Evolutionary conservation across 768 basidiomycete genomes (phyloP), one percentile per base, ranked within the genome.

Genomic region (Coprinopsis sp.): DNA sequence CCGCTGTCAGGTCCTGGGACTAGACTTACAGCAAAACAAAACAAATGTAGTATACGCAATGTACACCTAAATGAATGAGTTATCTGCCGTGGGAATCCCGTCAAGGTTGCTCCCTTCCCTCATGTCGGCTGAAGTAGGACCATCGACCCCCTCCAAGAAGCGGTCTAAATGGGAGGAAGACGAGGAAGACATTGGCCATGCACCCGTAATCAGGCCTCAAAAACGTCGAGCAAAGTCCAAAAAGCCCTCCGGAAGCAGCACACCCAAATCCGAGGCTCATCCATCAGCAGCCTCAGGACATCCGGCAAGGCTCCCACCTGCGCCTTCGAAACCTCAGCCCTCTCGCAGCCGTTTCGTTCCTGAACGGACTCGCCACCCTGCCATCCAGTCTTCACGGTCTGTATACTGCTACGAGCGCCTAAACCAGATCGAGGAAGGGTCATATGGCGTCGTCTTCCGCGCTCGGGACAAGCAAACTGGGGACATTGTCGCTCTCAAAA

Each of bases 371-470:
- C 66, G 69, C 1, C 88, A 97, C 63, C 93, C 93, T 24, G 71
- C 82, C 1, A 79, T 98, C 19, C 67, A 77, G 31, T 82, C 94
- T 1, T 94, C 95, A 21, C 86, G 95, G 19, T 94, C 92, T 4
- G 95, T 97, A 1, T 95, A 92, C 66, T 82, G 78, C 55, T 97
- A 97, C 62, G 94, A 97, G 56, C 74, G 89, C 33, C 73, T 99
- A 45, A 99, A 99, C 64, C 91, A 96, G 57, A 99, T 99, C 57
- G 96, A 98, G 66, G 96, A 99, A 67, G 96, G 96, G 4, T 92
- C 91, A 0, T 99, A 99, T 55, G 96, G 96, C 14, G 83, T 98
- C 30, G 96, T 99, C 13, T 98, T 91, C 53, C 83, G 96, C n/a
- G 96, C 96, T 18, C 75, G 81, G 55, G 95, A 97, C 68, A 95